These are phyloP conservation scores for Skeletonema marinoi DNA, from an alignment of 108 stramenopile genomes.

Conservation along the genomic window DNA sequence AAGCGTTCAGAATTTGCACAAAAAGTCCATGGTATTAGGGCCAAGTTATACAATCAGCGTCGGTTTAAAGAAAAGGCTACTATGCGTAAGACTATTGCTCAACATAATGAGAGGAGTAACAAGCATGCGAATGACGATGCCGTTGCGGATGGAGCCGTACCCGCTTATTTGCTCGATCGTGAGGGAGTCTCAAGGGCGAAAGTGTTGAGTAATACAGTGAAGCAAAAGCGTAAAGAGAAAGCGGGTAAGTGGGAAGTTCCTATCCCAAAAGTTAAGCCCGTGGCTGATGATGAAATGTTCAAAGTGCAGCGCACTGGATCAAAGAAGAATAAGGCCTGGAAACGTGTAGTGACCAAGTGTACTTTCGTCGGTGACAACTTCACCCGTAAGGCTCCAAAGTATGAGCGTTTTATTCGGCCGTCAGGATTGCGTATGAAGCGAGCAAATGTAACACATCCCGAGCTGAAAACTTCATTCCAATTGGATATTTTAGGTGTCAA, in stretches of 20 bases:
- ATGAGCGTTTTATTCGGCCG: slow-evolving; percentile 99
- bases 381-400: slow-evolving; percentile 99
- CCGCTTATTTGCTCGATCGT: slow-evolving; percentile 97
- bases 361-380: slow-evolving; percentile 98
- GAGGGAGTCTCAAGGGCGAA: slow-evolving; percentile 98
- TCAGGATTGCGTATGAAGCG: slow-evolving; percentile 97
- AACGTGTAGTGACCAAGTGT: slow-evolving; percentile 97
- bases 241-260: slow-evolving; percentile 99
- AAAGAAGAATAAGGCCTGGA: slow-evolving; percentile 97
- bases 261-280: slow-evolving; percentile 98
- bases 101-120: slow-evolving; percentile 96
- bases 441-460: slow-evolving; percentile 99
- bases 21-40: slow-evolving; percentile 96
- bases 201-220: slow-evolving; percentile 97
- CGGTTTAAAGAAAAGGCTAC: slow-evolving; percentile 99
- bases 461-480: slow-evolving; percentile 98
- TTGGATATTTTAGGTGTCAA: slow-evolving; percentile 98
- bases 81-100: slow-evolving; percentile 98
- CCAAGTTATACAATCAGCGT: slow-evolving; percentile 95
- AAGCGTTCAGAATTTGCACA: slow-evolving; percentile 95
- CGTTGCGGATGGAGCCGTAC: slow-evolving; percentile 95
- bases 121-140: slow-evolving; percentile 96
- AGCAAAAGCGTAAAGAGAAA: slow-evolving; percentile 99
- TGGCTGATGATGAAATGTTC: slow-evolving; percentile 99
- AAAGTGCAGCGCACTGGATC: slow-evolving; percentile 91